A percentile compares a stretch with the other conserved stretches of the same genome.
These are phyloP conservation scores for Populus alba DNA, from an alignment of 345 rosid species.

Conservation along the genomic window DNA sequence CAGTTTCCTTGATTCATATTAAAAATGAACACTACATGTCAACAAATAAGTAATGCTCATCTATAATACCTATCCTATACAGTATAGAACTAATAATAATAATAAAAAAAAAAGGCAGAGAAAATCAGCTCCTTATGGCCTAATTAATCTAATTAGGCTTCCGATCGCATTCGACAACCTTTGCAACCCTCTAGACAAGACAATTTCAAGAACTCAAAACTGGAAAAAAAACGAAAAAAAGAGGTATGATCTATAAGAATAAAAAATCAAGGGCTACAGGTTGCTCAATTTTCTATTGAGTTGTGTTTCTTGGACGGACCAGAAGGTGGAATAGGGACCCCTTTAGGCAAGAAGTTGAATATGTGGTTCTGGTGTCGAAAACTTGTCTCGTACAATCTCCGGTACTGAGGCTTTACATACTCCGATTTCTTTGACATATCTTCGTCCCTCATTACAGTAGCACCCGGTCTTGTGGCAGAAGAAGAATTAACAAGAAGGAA, in stretches of 20 bases:
- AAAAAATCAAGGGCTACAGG: too few species aligned
- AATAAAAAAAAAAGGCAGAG: background rate
- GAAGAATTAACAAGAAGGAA: slow-evolving; percentile 34
- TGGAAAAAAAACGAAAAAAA: background rate
- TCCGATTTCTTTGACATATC: slow-evolving; percentile 8
- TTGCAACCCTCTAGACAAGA: background rate
- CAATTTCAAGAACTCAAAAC: background rate
- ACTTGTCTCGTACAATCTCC: slow-evolving; percentile 33
- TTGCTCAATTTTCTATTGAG: slow-evolving; percentile 30
- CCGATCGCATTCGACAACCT: background rate
- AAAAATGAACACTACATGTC: background rate
- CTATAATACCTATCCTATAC: background rate
- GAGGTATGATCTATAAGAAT: background rate
- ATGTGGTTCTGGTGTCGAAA: slow-evolving; percentile 39
- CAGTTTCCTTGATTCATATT: background rate
- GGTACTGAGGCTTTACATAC: slow-evolving; percentile 3
- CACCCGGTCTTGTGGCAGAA: slow-evolving; percentile 34
- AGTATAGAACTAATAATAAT: background rate
- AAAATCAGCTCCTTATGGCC: background rate
- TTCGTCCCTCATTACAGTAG: slow-evolving; percentile 6
- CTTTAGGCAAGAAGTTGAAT: slow-evolving; percentile 79
- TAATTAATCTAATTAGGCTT: background rate
- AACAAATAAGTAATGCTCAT: background rate
- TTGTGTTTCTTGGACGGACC: slow-evolving; percentile 86
- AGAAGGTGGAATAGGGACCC: slow-evolving; percentile 68